Percentiles rank a stretch among this genome's conserved stretches.
These are phyloP conservation scores for Trifolium dubium DNA, from an alignment of 306 rosid species.

Conservation along the genomic window DNA sequence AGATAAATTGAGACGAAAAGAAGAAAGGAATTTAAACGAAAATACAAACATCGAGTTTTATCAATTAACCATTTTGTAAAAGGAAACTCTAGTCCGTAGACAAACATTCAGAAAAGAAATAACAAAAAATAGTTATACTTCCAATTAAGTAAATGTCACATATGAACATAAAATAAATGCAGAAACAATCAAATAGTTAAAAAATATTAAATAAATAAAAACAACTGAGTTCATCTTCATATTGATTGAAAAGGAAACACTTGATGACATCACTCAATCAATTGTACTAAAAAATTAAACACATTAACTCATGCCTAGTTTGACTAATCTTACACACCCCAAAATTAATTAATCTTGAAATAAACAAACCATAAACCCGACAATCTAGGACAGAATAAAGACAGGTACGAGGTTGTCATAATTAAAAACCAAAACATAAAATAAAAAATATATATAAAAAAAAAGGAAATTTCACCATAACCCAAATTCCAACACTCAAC, in stretches of 20 bases:
- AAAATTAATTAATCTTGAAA: conserved; percentile 35
- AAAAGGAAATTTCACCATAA: conserved; percentile 26
- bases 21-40: not conserved
- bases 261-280: conserved; percentile 33
- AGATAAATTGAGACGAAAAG: not conserved
- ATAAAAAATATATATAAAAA: no score
- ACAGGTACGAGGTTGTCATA: conserved; percentile 44
- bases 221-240: conserved; percentile 36
- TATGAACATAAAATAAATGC: conserved; percentile 37
- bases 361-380: conserved; percentile 35
- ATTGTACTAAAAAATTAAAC: conserved; percentile 20
- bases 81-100: not conserved
- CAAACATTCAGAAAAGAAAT: conserved; percentile 14
- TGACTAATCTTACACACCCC: conserved; percentile 40
- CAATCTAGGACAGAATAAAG: conserved; percentile 44
- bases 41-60: conserved; percentile 12
- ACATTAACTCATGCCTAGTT: conserved; percentile 48
- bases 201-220: conserved; percentile 14
- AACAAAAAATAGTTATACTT: conserved; percentile 5
- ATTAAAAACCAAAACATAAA: conserved; percentile 1
- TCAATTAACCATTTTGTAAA: not conserved
- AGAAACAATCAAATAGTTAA: conserved; percentile 26
- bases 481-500: conserved; percentile 41
- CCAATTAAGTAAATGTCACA: conserved; percentile 17
- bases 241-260: conserved; percentile 42